phyloP scores from a whole-genome alignment of 1,139 yeast genomes.

The Saccharomycopsis hybrid region DNA sequence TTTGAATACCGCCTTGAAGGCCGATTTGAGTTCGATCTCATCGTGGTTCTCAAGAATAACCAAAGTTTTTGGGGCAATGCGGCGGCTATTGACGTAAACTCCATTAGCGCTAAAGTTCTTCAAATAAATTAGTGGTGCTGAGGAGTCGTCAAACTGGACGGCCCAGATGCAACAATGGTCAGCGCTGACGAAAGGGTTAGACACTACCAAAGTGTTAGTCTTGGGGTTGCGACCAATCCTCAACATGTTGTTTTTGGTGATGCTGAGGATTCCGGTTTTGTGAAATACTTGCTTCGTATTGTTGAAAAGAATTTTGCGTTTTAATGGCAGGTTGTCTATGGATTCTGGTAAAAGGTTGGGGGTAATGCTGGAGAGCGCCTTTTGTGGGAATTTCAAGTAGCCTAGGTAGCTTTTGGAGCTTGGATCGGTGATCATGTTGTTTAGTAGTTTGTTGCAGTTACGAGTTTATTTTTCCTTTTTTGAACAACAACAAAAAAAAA shows the following conservation, averaged over 20 bases:
- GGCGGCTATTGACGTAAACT: conserved; percentile 37
- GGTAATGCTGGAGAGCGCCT: too few species aligned
- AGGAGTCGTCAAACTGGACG: conserved; percentile 43
- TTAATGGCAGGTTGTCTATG: background rate
- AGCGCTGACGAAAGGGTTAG: conserved; percentile 35
- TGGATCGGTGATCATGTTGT: too few species aligned
- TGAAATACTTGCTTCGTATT: background rate
- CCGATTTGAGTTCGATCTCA: conserved; percentile 34
- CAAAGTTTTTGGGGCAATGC: conserved; percentile 31
- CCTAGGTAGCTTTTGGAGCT: too few species aligned
- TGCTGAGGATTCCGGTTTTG: conserved; percentile 7
- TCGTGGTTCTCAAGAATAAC: conserved; percentile 42
- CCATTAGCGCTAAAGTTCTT: conserved; percentile 53
- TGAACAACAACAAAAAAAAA: too few species aligned
- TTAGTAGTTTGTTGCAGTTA: too few species aligned
- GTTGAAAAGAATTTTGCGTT: background rate
- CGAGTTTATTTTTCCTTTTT: too few species aligned
- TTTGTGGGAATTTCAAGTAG: too few species aligned
- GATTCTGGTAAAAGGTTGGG: too few species aligned
- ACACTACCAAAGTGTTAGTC: conserved; percentile 27
- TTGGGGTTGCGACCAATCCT: conserved; percentile 31
- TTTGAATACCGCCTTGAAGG: conserved; percentile 24
- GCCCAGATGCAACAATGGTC: conserved; percentile 44
- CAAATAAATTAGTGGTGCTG: conserved; percentile 45
- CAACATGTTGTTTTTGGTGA: conserved; percentile 24